Conservation (phyloP, 345 rosid genomes). For the Rhodamnia rubescens region DNA sequence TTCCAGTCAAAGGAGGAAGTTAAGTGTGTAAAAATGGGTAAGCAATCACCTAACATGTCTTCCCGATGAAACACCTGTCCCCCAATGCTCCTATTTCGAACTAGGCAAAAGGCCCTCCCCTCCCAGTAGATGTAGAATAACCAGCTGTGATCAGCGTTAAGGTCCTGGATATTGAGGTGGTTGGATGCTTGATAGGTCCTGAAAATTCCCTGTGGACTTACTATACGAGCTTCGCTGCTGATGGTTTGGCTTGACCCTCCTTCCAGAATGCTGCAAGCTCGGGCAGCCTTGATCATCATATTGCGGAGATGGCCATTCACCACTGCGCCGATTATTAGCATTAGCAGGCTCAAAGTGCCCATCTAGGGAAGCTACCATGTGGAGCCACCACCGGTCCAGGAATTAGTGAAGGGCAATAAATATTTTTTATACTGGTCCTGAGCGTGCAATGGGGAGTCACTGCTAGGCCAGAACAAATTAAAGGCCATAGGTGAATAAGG, state of each 20-base stretch:
- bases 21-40: neutral
- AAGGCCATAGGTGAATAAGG: neutral
- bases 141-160: neutral
- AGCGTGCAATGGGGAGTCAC: neutral
- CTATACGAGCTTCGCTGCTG: constrained; percentile 8
- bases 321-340: neutral
- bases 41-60: neutral
- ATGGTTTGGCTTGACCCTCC: constrained; percentile 2
- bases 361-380: neutral
- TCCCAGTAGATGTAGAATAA: neutral
- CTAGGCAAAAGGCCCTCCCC: neutral
- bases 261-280: neutral
- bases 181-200: neutral
- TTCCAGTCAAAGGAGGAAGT: neutral
- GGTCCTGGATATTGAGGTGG: neutral
- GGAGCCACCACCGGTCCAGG: neutral
- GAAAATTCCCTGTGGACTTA: neutral
- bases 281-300: constrained; percentile 2
- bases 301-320: constrained; percentile 7
- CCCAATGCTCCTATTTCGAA: neutral
- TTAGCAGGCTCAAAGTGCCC: neutral
- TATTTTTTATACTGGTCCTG: neutral
- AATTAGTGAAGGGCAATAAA: neutral
- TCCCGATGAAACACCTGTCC: neutral
- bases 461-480: neutral